Evolutionary conservation across 1,284 basidiomycete species (phyloP).

Genomic region (Melampsora americana): DNA sequence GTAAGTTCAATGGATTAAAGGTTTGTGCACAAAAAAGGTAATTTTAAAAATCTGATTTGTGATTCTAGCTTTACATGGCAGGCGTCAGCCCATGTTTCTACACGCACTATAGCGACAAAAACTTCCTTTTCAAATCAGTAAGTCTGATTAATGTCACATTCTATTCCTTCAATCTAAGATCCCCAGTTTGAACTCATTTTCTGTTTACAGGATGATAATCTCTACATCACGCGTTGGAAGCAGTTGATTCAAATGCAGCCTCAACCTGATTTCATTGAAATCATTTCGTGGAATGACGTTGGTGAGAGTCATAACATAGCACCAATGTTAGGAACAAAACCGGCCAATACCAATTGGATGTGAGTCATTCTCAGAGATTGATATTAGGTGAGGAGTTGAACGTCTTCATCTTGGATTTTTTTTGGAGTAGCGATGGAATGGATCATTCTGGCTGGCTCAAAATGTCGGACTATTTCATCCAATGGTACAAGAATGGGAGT

Average conservation of each 20-base stretch:
- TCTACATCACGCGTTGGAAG: conserved; percentile 39
- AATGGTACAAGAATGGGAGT: conserved; percentile 42
- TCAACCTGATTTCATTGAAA: conserved; percentile 38
- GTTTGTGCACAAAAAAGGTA: not conserved
- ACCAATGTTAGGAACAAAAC: not conserved
- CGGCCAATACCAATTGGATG: conserved; percentile 35
- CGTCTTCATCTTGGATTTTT: too few species aligned
- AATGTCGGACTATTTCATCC: conserved; percentile 41
- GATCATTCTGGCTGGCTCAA: conserved; percentile 38
- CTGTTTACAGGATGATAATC: conserved; percentile 31
- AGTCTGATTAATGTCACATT: not conserved
- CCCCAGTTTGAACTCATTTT: too few species aligned
- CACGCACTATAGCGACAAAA: conserved; percentile 40
- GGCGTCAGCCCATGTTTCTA: conserved; percentile 41
- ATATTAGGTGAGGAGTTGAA: too few species aligned
- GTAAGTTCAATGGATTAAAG: not conserved
- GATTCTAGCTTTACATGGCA: conserved; percentile 36
- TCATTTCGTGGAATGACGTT: conserved; percentile 37
- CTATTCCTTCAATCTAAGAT: not conserved
- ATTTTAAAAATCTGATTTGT: not conserved
- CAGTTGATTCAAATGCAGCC: conserved; percentile 26
- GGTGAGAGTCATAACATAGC: conserved; percentile 42
- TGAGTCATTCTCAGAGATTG: not conserved
- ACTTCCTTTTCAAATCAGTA: conserved; percentile 26
- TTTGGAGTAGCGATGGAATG: conserved; percentile 13